Percentiles rank a stretch among this genome's conserved stretches.
phyloP scores from a whole-genome alignment of 768 basidiomycete genomes.

The Mycena venus region DNA sequence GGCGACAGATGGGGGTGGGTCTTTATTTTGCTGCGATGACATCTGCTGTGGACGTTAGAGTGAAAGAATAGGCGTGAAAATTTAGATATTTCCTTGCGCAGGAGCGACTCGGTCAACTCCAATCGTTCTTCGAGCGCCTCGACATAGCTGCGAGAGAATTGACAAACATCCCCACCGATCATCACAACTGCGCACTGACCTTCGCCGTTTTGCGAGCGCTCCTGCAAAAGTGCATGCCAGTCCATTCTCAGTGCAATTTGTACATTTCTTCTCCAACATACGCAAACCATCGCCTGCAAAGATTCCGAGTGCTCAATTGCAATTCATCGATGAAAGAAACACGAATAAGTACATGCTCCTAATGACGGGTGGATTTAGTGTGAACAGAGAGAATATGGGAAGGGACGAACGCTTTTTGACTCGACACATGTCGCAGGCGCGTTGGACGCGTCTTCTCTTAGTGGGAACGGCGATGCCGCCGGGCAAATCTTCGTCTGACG shows the following conservation, averaged over 20 bases:
- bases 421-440: too few species aligned
- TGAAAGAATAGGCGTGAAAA: too few species aligned
- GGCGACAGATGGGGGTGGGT: not conserved
- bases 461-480: too few species aligned
- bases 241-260: slow-evolving; percentile 36
- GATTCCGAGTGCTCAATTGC: too few species aligned
- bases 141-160: slow-evolving; percentile 43
- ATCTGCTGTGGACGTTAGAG: not conserved
- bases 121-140: slow-evolving; percentile 57
- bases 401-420: too few species aligned
- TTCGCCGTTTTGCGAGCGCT: slow-evolving; percentile 48
- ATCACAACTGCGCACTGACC: slow-evolving; percentile 6
- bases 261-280: slow-evolving; percentile 13
- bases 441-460: too few species aligned
- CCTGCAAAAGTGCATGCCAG: slow-evolving; percentile 58
- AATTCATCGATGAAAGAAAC: too few species aligned
- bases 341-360: too few species aligned
- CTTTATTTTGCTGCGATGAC: not conserved
- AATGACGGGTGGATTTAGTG: too few species aligned
- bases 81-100: slow-evolving; percentile 41
- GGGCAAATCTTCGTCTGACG: too few species aligned
- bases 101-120: slow-evolving; percentile 57
- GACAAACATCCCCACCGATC: not conserved
- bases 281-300: slow-evolving; percentile 7
- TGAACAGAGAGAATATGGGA: too few species aligned